Evolutionary conservation across 768 basidiomycete species (phyloP).

Genomic region (Boletus rubroflammeus): DNA sequence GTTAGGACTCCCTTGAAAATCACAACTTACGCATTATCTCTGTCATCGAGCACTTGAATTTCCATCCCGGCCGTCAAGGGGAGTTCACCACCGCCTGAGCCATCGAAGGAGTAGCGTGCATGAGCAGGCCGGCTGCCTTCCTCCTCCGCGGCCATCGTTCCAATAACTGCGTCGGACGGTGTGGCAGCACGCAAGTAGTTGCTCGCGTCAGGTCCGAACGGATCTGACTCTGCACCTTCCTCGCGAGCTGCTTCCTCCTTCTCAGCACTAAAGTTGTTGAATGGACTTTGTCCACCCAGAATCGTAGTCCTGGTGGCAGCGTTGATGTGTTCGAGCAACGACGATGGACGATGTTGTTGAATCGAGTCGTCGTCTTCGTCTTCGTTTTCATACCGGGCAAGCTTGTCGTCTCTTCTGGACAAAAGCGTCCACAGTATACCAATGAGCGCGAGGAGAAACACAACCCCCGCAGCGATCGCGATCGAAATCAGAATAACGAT

Average conservation of each 20-base stretch:
- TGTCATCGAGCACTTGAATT: conserved; percentile 75
- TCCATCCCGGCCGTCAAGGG: conserved; percentile 64
- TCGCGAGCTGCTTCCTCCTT: conserved; percentile 50
- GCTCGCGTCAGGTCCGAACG: conserved; percentile 70
- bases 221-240: conserved; percentile 40
- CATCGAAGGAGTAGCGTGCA: conserved; percentile 82
- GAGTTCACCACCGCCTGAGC: conserved; percentile 73
- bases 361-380: conserved; percentile 74
- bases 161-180: conserved; percentile 66
- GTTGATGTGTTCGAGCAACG: conserved; percentile 86
- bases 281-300: conserved; percentile 48
- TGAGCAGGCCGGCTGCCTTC: conserved; percentile 72
- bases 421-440: conserved; percentile 90
- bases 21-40: conserved; percentile 66
- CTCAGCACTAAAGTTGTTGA: conserved; percentile 39
- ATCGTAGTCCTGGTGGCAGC: conserved; percentile 85
- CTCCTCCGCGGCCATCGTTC: conserved; percentile 55
- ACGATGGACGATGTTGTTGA: conserved; percentile 80
- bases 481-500: conserved; percentile 97
- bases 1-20: neutral
- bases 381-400: conserved; percentile 61
- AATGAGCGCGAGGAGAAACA: conserved; percentile 80
- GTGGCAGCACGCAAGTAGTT: conserved; percentile 80
- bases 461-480: conserved; percentile 91
- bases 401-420: conserved; percentile 72